Percentiles rank a stretch among this genome's conserved stretches.
Conservation (phyloP, 2,329 filamentous ascomycete genomes). For the Cryphonectria parasitica region DNA sequence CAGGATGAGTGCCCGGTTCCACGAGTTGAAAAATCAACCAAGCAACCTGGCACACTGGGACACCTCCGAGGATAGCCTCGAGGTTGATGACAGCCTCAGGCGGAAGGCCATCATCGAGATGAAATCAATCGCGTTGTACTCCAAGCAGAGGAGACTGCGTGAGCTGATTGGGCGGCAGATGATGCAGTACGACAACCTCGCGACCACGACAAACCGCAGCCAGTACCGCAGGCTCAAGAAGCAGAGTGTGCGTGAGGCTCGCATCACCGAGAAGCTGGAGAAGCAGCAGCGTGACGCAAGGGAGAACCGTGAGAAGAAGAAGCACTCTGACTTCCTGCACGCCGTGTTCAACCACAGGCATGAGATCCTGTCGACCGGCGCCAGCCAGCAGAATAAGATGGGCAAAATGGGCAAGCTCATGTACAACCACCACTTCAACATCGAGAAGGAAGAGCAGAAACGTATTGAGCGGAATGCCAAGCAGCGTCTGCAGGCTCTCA, state of each 20-base stretch:
- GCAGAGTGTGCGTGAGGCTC: conserved; percentile 90
- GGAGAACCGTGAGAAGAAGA: conserved; percentile 96
- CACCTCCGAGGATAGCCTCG: conserved; percentile 66
- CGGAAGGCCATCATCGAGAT: conserved; percentile 92
- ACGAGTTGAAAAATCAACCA: conserved; percentile 80
- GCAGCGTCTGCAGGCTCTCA: conserved; percentile 97
- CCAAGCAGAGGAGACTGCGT: conserved; percentile 84
- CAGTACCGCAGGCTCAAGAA: conserved; percentile 96
- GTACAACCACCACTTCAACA: conserved; percentile 87
- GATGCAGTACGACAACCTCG: conserved; percentile 93
- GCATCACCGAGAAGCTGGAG: conserved; percentile 98
- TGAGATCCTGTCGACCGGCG: conserved; percentile 72
- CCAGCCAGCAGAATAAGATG: conserved; percentile 71
- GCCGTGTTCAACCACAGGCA: conserved; percentile 81
- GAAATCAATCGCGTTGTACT: conserved; percentile 85
- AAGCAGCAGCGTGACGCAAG: conserved; percentile 97
- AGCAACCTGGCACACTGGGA: conserved; percentile 91
- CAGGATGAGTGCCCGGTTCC: conserved; percentile 81
- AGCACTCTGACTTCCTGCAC: conserved; percentile 88
- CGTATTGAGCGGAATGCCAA: conserved; percentile 96
- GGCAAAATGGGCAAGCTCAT: conserved; percentile 90
- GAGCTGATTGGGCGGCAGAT: conserved; percentile 89
- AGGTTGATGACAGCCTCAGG: conserved; percentile 81
- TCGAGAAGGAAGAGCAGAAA: conserved; percentile 99
- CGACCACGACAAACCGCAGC: conserved; percentile 93